Base-by-base conservation (phyloP, 192 early-diverging fungal genomes). In the Rhizophagus prolifer region DNA sequence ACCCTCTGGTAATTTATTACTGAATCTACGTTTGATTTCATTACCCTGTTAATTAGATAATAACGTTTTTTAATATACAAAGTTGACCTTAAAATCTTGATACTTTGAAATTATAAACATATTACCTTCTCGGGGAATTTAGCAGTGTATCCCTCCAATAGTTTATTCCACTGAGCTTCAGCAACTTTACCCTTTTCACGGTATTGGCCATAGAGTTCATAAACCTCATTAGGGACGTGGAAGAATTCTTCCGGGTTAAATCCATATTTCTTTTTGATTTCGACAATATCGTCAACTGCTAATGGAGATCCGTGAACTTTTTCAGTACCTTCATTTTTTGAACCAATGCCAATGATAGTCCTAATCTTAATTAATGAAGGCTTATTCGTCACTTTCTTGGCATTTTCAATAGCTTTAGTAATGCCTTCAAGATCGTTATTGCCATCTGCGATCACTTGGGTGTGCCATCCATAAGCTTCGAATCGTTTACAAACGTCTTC, bases 401-500 rank as follows among this genome's bases (percentile, higher is more conserved):
- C 96, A 16, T 84, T 80, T 58, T 89, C 91, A 64, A 98, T 91
- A 66, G 96, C 96, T 26, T 80, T 82, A 63, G 88, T 80, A 67
- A 98, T 89, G 12, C 84, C 84, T 0, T 83, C 90, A 13, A 94
- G 80, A 74, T 97, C 94, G 77, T 80, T 78, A 83, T 98, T 91
- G 79, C 96, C 96, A 80, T 98, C 93, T 5, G 79, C 83, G 19
- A 98, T 84, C 61, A 85, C 54, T 75, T 85, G 86, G 36, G 91
- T 92, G 78, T 98, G 95, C 96, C 96, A 99, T 58, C 94, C 97
- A 80, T 97, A 99, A 54, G 96, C 81, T 78, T 94, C 92, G 84
- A 91, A 96, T 72, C 96, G 92, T 85, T 94, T 86, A 60, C 83
- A 80, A 46, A 96, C 95, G 79, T 98, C 92, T 82, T 98, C 96